phyloP scores from a whole-genome alignment of 352 stramenopile species.

The Phytophthora tubulina region DNA sequence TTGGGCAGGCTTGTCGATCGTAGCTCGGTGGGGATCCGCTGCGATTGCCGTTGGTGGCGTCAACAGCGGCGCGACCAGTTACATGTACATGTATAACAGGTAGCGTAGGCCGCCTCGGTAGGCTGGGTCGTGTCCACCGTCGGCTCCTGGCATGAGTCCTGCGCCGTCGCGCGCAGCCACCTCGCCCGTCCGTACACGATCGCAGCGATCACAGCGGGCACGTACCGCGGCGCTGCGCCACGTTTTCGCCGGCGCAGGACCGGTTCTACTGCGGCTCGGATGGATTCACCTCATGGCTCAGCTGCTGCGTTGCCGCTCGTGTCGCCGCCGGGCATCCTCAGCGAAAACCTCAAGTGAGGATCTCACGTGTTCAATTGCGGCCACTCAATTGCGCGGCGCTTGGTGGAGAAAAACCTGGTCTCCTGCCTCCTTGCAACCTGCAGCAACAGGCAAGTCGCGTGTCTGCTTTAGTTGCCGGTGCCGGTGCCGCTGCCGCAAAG shows the following conservation, averaged over 20 bases:
- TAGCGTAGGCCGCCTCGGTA: background rate
- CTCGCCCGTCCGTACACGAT: conserved; percentile 21
- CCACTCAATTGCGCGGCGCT: conserved; percentile 21
- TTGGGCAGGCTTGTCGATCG: conserved; percentile 2
- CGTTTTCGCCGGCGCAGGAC: conserved; percentile 38
- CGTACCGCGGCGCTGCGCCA: conserved; percentile 35
- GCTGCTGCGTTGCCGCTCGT: conserved; percentile 26
- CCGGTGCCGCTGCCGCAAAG: background rate
- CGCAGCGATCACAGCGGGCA: conserved; percentile 26
- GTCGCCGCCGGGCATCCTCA: background rate
- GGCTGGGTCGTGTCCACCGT: background rate
- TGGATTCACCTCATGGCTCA: conserved; percentile 47
- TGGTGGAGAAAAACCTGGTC: conserved; percentile 12
- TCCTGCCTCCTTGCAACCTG: background rate
- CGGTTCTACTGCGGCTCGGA: conserved; percentile 32
- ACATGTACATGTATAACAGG: no score
- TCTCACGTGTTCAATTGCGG: conserved; percentile 37
- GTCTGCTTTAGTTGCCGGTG: background rate
- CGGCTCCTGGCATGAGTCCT: background rate
- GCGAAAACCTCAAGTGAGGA: no score
- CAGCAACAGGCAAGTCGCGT: conserved; percentile 3
- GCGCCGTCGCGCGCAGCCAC: conserved; percentile 19
- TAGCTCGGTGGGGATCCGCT: conserved; percentile 10
- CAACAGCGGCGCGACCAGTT: background rate
- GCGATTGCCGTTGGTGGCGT: background rate